Base-by-base conservation (phyloP, 768 basidiomycete species). In the Hygrophoropsis aurantiaca region DNA sequence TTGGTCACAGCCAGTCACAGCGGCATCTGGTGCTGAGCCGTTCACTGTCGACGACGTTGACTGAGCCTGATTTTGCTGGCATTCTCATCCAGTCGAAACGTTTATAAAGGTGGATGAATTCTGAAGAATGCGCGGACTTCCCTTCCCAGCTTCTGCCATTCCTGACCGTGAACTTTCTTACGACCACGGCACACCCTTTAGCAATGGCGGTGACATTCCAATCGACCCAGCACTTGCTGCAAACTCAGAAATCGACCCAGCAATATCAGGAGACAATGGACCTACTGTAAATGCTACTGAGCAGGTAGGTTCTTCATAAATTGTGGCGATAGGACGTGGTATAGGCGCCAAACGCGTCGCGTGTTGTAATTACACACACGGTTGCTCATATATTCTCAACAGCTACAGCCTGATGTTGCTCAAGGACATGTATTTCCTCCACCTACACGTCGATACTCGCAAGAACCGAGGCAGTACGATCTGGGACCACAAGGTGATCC, bases 401-500 rank as follows among this genome's bases (percentile, higher is more conserved):
- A 66, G 57, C 44, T 46, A 11, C 57, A 57, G 39, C 58, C 61
- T 32, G 49, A 56, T 38, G 52, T 64, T 47, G 34, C 63, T 42
- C 72, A 71, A n/a, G 65, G 62, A 30, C 62, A 48, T 15, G 43
- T 69, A 25, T 21, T 40, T 3, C 53, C 25, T 2, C 48, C 32
- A 10, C 51, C 18, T 19, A 50, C 43, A 36, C 50, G 52, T 41
- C 51, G 60, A 15, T 59, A 64, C 41, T 64, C 70, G 20, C 61
- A 55, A 54, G 59, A 66, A 36, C 67, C 67, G 25, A 66, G 68
- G 45, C 81, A 81, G 49, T 88, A 87, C 59, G 77, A 82, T 30
- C 79, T 86, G 62, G 86, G 80, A 19, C 88, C 89, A 13, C 85
- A 87, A 58, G 88, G 89, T 50, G 89, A 90, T 67, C 87, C 88